phyloP scores from a whole-genome alignment of 176 grass and related monocot genomes.

The Zoysia pacifica region DNA sequence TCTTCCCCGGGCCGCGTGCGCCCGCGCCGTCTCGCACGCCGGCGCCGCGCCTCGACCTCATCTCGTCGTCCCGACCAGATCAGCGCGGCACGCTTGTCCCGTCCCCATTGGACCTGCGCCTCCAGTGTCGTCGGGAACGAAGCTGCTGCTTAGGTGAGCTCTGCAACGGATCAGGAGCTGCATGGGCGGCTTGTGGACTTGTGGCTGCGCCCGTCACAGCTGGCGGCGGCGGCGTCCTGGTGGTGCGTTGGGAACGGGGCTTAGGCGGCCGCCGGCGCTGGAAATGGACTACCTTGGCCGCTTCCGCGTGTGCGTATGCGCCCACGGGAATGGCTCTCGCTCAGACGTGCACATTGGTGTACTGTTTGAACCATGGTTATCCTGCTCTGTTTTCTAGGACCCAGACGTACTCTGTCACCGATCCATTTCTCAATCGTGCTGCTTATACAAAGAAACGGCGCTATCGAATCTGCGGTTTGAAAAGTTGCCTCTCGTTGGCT shows the following conservation, averaged over 20 bases:
- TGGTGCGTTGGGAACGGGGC: background rate
- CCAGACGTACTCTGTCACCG: no score
- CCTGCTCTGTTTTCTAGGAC: no score
- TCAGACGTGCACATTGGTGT: no score
- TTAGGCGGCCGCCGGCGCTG: background rate
- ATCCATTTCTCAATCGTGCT: no score
- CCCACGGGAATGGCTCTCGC: no score
- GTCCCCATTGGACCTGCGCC: constrained; percentile 13
- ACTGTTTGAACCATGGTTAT: no score
- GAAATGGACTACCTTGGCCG: constrained; percentile 2
- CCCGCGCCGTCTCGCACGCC: no score
- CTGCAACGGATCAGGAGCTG: background rate
- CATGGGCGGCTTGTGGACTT: background rate
- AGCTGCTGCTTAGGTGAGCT: no score
- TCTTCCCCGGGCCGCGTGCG: background rate
- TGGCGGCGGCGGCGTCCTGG: background rate
- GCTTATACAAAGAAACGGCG: no score
- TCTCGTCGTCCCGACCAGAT: background rate
- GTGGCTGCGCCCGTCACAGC: background rate
- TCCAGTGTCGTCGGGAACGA: no score
- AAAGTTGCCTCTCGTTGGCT: constrained; percentile 40
- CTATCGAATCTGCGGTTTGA: background rate
- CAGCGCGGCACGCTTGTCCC: constrained; percentile 31
- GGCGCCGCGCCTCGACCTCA: background rate
- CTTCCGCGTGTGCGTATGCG: background rate